Base-by-base conservation (phyloP, 1,284 basidiomycete species). In the Austropuccinia psidii region DNA sequence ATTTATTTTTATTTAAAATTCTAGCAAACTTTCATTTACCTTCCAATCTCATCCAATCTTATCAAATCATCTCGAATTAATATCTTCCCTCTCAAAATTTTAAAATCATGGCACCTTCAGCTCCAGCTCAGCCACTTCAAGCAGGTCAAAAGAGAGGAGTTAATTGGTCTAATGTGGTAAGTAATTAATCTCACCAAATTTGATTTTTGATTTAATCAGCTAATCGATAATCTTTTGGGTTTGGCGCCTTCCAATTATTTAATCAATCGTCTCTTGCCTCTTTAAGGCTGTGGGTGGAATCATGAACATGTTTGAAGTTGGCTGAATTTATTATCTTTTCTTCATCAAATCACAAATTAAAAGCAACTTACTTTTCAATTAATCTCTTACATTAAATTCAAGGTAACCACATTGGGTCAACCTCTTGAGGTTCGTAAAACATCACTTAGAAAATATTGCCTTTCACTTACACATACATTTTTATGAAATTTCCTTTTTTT, bases 81-180 rank as follows among this genome's bases (percentile, higher is more conserved):
- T n/a, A n/a, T n/a, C n/a, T n/a, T n/a, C n/a, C n/a, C n/a, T n/a
- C n/a, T n/a, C n/a, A n/a, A n/a, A n/a, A n/a, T n/a, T n/a, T n/a
- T n/a, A 27, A 13, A 54, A 37, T 21, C 27, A 72, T 72, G 68
- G 68, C 68, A 21, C 68, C 68, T 50, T 55, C 68, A 47, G 68
- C 68, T 37, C 31, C 68, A 19, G 68, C 68, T n/a, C 31, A 55
- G 19, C 45, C 47, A 24, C 50, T 72, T 31, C 50, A 60, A 39
- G 57, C 68, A 6, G 68, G 68, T 8, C 45, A 72, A 43, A 95
- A 95, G 83, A 93, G 93, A 79, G 37, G 57, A 21, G 87, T 97
- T 80, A 94, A 87, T 83, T 98, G 93, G 93, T 94, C 92, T 79
- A 98, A 98, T 83, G 95, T 94, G 77, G 91, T 98, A 82, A 94